Base-by-base conservation (phyloP, 257 asterid genomes). In the Eucommia ulmoides region DNA sequence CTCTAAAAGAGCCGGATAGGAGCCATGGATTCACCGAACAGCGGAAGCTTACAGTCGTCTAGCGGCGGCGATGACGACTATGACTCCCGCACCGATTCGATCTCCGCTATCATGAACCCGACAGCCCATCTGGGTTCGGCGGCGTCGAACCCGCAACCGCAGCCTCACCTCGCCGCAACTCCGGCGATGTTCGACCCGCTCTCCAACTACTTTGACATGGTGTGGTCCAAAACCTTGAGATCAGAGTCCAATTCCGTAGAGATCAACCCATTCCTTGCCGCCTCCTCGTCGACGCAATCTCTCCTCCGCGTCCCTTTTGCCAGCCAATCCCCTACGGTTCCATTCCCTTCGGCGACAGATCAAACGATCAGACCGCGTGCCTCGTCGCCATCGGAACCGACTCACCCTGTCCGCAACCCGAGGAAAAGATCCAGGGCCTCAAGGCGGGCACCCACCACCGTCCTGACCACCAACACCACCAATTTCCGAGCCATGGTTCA, bases 401-500 rank as follows among this genome's bases (percentile, higher is more conserved):
- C 22, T 18, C 74, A 56, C 45, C 64, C 47, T 58, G 70, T 54
- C 45, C 84, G 88, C n/a, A 83, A 74, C 65, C 68, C 91, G 6
- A 78, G 68, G 76, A 87, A 87, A 68, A 68, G 94, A 50, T 68
- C 97, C 0, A 69, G 97, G 58, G 97, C 94, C 0, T 83, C 97
- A 8, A 59, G 94, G 58, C 92, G 94, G n/a, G 93, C 93, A 0
- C 94, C 94, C 12, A 87, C 97, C 0, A 83, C 94, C 8, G 93
- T 87, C 14, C 65, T 87, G 46, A 83, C 91, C 3, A 87, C 97
- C 0, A 91, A 87, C 51, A 74, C 93, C 50, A 52, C 65, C 19
- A 88, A 83, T 64, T 88, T 88, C 82, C 51, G 94, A 71, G 93
- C 97, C 67, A 83, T 88, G 97, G 97, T 88, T 44, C 97, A 88